Evolutionary conservation across 2,329 filamentous ascomycete species (phyloP), one percentile per base, ranked within the genome.

Genomic region (Beauveria medogensis): DNA sequence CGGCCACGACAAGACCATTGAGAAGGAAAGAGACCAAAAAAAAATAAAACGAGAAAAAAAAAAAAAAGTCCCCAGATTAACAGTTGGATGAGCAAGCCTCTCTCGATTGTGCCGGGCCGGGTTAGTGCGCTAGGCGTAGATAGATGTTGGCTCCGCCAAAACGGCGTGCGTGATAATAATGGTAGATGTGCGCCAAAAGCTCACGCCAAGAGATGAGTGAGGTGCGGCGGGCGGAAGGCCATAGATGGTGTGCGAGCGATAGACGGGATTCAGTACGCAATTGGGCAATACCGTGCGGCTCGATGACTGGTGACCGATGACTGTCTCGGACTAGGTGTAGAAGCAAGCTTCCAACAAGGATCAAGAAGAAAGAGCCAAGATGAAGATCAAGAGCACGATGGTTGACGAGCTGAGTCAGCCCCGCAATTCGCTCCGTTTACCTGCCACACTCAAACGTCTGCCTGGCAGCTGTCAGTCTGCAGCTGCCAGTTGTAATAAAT

Each of bases 191-290:
- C 55, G 55, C 46, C 30, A 58, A 50, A 51, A 30, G 46, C 10
- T 58, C 46, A 51, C 46, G 55, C 34, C 46, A 41, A 51, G 43
- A 34, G 48, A 30, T 52, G 37, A 44, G 26, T 52, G 37, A 44
- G 26, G 22, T 52, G 30, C 28, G 24, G 48, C 37, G 56, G 57
- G 26, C 37, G 34, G 43, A 9, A 43, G 47, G 46, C 18, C 10
- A 34, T 34, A 34, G 7, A 24, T 43, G 37, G 22, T 44, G 46
- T 52, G 47, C 20, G 56, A 18, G 37, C 26, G 47, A 41, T n/a
- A 44, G 40, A 26, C 57, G 50, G 57, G 57, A 54, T 59, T 59
- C 57, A 47, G 14, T 59, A 47, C 57, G 57, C 41, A 18, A 59
- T 47, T 37, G 7, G 48, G 57, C 57, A 59, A 59, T 46, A 54